phyloP scores from a whole-genome alignment of 2,329 filamentous ascomycete species.

The Cercospora sesami region DNA sequence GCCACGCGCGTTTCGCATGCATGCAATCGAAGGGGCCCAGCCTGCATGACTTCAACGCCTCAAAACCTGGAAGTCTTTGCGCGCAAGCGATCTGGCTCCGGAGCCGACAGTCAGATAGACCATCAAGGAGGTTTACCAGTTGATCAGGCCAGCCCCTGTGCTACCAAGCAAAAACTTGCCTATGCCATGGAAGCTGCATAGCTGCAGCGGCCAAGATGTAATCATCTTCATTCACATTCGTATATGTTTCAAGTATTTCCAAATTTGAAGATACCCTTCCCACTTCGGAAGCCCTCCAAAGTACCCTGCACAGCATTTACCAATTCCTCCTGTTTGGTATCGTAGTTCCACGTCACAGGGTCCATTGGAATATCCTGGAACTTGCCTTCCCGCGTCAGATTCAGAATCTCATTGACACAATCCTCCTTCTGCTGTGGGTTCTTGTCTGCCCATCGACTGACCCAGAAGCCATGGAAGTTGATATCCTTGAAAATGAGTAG shows the following conservation, averaged over 20 bases:
- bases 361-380: conserved; percentile 84
- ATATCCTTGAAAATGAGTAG: conserved; percentile 93
- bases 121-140: too few species aligned
- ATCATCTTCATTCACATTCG: neutral
- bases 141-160: too few species aligned
- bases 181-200: neutral
- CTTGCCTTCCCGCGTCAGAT: conserved; percentile 69
- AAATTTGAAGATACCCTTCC: conserved; percentile 90
- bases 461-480: conserved; percentile 89
- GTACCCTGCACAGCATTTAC: conserved; percentile 77
- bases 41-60: too few species aligned
- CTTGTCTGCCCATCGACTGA: conserved; percentile 80
- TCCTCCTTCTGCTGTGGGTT: conserved; percentile 71
- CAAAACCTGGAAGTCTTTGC: too few species aligned
- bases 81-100: too few species aligned
- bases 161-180: neutral
- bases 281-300: conserved; percentile 76
- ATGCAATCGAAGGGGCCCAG: too few species aligned
- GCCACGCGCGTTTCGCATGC: too few species aligned
- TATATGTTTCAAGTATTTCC: conserved; percentile 47
- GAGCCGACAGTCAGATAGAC: too few species aligned
- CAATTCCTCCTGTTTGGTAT: conserved; percentile 69
- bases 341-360: conserved; percentile 78
- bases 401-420: conserved; percentile 82
- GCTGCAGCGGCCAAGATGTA: neutral